These are phyloP conservation scores for Termitomyces sp. DNA, from an alignment of 768 basidiomycete species.

Conservation along the genomic window DNA sequence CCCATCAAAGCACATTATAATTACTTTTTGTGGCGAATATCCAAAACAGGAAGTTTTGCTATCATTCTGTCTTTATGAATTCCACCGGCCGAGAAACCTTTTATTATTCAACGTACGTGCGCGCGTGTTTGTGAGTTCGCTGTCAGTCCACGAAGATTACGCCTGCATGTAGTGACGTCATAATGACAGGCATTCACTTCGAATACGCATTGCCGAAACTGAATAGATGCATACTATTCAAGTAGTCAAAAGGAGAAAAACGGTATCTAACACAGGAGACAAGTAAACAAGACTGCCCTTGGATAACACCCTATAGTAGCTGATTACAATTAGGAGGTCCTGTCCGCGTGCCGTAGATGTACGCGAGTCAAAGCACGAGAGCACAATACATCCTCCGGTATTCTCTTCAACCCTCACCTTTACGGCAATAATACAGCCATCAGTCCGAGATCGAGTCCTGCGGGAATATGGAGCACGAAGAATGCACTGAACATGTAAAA, in stretches of 20 bases:
- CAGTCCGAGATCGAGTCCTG: not conserved
- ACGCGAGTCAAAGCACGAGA: conserved; percentile 4
- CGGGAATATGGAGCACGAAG: not conserved
- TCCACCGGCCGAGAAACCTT: too few species aligned
- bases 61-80: too few species aligned
- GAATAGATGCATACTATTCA: not conserved
- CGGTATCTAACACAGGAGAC: not conserved
- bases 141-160: not conserved
- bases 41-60: too few species aligned
- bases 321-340: not conserved
- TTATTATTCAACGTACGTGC: not conserved
- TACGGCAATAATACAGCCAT: not conserved
- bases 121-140: too few species aligned
- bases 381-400: not conserved
- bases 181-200: not conserved
- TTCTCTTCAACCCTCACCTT: not conserved
- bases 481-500: not conserved
- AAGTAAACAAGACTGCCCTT: not conserved
- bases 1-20: too few species aligned
- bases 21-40: too few species aligned
- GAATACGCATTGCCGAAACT: not conserved
- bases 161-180: not conserved
- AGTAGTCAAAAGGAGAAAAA: not conserved
- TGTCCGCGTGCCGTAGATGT: not conserved
- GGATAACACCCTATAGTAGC: not conserved